Evolutionary conservation across 2,329 filamentous ascomycete species (phyloP), one percentile per base, ranked within the genome.

Genomic region (Polychaeton citri): DNA sequence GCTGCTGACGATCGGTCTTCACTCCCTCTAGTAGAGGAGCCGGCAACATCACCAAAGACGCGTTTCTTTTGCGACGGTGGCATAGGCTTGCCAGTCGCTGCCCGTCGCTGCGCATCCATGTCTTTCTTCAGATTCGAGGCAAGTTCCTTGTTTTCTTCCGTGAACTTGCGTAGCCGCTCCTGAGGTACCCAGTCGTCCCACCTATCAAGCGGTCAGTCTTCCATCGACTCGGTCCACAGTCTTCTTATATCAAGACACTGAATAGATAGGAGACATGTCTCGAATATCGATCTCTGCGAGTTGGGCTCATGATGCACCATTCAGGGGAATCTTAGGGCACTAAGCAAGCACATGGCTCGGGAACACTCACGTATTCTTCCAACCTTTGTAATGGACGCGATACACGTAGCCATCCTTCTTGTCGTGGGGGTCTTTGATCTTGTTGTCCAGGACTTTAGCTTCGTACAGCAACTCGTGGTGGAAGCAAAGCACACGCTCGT

Each of bases 161-260:
- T 94, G 57, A 88, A 81, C 64, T 95, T 95, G 54, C 87, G 80
- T 42, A 98, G 79, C 47, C 90, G 83, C 58, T 96, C 88, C 60
- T 86, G 79, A 16, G 83, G 76, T 31, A 96, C 90, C 88, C 88
- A 96, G 64, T 98, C 90, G 64, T 98, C 90, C 90, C 90, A 98
- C 43, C 78, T 82, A 53, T 45, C 7, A 21, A 40, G 28, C n/a
- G n/a, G n/a, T n/a, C n/a, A n/a, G n/a, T n/a, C n/a, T n/a, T n/a
- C n/a, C n/a, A n/a, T n/a, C n/a, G n/a, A n/a, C n/a, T n/a, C n/a
- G n/a, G n/a, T n/a, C n/a, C n/a, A n/a, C n/a, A n/a, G n/a, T n/a
- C n/a, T n/a, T n/a, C n/a, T n/a, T n/a, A n/a, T n/a, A n/a, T n/a
- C n/a, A n/a, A n/a, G n/a, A n/a, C n/a, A n/a, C n/a, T n/a, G n/a